phyloP scores from a whole-genome alignment of 345 rosid genomes.

The Gossypium stocksii region DNA sequence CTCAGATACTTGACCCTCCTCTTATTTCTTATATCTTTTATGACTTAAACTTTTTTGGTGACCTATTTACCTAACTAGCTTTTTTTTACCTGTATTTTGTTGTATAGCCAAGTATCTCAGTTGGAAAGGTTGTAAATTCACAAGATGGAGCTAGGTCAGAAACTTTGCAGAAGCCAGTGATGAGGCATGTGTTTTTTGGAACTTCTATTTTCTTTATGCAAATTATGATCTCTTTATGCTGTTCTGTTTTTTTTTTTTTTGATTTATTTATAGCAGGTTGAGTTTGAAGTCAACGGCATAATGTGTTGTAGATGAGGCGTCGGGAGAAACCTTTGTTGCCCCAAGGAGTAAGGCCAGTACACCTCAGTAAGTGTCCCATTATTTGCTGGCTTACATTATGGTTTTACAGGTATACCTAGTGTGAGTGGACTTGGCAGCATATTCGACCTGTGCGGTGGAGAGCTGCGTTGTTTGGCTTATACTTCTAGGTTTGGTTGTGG shows the following conservation, averaged over 20 bases:
- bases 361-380: slow-evolving; percentile 22
- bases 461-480: not conserved
- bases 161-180: slow-evolving; percentile 53
- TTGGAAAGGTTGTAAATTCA: slow-evolving; percentile 39
- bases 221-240: slow-evolving; percentile 37
- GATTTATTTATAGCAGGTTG: slow-evolving; percentile 32
- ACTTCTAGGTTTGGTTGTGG: not conserved
- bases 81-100: slow-evolving; percentile 18
- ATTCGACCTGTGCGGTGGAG: not conserved
- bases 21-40: not conserved
- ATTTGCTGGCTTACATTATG: slow-evolving; percentile 19
- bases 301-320: slow-evolving; percentile 9
- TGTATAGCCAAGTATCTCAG: slow-evolving; percentile 35
- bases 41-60: not conserved
- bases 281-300: slow-evolving; percentile 31
- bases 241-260: slow-evolving; percentile 20
- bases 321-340: not conserved
- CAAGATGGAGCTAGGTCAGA: slow-evolving; percentile 68
- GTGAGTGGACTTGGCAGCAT: not conserved
- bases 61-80: slow-evolving; percentile 19
- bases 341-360: slow-evolving; percentile 3
- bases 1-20: slow-evolving; percentile 24
- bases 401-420: slow-evolving; percentile 18
- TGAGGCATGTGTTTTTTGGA: slow-evolving; percentile 53
- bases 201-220: slow-evolving; percentile 24